phyloP scores from a whole-genome alignment of 805 yeast species.

The Teunomyces atbi region DNA sequence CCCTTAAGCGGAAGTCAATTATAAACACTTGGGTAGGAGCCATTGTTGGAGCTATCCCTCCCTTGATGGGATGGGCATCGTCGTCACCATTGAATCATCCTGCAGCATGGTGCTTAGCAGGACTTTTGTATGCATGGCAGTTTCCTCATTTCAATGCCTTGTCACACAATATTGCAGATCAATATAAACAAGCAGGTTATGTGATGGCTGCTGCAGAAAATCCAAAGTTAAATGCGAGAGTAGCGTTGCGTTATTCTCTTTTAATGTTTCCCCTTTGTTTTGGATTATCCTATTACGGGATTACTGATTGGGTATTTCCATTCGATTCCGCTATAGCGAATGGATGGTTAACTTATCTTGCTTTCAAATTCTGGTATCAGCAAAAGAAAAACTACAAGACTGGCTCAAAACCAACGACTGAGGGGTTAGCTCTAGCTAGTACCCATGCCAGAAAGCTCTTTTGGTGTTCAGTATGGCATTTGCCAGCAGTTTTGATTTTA shows the following conservation, averaged over 20 bases:
- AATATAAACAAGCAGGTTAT: constrained; percentile 90
- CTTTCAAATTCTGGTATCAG: constrained; percentile 83
- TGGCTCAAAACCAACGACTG: constrained; percentile 45
- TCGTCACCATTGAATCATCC: constrained; percentile 78
- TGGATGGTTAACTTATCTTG: constrained; percentile 80
- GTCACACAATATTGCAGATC: constrained; percentile 82
- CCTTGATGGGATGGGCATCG: constrained; percentile 97
- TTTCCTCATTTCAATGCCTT: constrained; percentile 96
- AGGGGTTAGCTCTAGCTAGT: constrained; percentile 60
- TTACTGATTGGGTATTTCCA: constrained; percentile 79
- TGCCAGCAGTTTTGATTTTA: constrained; percentile 83
- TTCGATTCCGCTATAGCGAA: constrained; percentile 81
- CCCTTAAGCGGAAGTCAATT: constrained; percentile 80
- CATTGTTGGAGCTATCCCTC: constrained; percentile 97
- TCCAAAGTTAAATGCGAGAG: constrained; percentile 90
- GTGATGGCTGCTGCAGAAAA: constrained; percentile 96
- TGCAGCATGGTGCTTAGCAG: constrained; percentile 94
- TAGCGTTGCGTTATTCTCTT: constrained; percentile 85
- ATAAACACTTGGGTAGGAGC: constrained; percentile 99
- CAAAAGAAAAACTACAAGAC: constrained; percentile 59
- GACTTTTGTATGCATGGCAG: constrained; percentile 93
- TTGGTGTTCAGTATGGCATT: constrained; percentile 93
- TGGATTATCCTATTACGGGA: constrained; percentile 72
- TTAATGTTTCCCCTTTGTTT: constrained; percentile 91
- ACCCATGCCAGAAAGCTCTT: constrained; percentile 79